These are phyloP conservation scores for Zelopaecilomyces penicillatus DNA, from an alignment of 2,329 filamentous ascomycete species.

Conservation along the genomic window DNA sequence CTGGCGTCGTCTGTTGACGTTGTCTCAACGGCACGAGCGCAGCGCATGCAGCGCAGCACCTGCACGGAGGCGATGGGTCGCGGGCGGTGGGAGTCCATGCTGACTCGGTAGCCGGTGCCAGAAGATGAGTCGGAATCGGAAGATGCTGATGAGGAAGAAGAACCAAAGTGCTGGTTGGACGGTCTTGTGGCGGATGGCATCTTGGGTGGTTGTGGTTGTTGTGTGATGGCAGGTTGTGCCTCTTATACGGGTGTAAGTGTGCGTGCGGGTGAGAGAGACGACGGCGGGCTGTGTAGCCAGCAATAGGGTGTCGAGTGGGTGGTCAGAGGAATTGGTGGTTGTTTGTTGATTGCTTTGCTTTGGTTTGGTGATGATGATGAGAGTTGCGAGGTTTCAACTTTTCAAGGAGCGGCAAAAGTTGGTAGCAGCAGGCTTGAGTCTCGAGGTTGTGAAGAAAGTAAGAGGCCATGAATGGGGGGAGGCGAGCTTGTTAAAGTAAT, in stretches of 20 bases:
- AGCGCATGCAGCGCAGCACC: constrained; percentile 55
- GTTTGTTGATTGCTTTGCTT: too few species aligned
- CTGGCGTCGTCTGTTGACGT: constrained; percentile 52
- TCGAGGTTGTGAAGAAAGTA: too few species aligned
- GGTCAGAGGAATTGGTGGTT: too few species aligned
- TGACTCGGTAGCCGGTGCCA: constrained; percentile 27
- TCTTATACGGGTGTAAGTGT: neutral
- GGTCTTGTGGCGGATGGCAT: constrained; percentile 8
- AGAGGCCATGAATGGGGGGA: neutral
- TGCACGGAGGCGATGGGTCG: constrained; percentile 45
- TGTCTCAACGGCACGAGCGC: constrained; percentile 50
- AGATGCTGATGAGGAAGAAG: constrained; percentile 21
- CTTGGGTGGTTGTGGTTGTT: neutral
- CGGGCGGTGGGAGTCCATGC: constrained; percentile 38
- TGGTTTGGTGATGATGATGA: too few species aligned
- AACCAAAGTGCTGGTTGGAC: constrained; percentile 13
- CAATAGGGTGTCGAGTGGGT: too few species aligned
- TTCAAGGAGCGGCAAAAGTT: too few species aligned
- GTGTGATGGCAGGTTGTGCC: neutral
- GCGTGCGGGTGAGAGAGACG: too few species aligned
- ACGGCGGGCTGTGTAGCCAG: too few species aligned
- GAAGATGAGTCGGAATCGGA: constrained; percentile 37
- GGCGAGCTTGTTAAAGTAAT: constrained; percentile 9
- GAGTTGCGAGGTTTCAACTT: too few species aligned
- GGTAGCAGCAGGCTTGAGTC: too few species aligned